Conservation (phyloP, 2,329 filamentous ascomycete genomes). For the Karstenula rhodostoma region DNA sequence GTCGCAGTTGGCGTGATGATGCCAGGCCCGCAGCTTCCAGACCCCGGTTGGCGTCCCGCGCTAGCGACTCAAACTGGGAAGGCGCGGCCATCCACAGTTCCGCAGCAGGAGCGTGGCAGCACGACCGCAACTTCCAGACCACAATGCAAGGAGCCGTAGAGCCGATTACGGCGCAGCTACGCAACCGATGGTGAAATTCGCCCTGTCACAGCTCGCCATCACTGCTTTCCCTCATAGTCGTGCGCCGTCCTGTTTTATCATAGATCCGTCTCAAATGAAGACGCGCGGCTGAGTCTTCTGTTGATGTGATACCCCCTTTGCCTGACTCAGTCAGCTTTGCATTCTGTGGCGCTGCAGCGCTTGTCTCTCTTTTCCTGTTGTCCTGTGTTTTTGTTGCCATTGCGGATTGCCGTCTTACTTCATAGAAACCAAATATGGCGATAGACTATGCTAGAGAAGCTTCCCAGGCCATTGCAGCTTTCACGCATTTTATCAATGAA, state of each 20-base stretch:
- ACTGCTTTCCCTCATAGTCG: slow-evolving; percentile 7
- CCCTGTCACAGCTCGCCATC: slow-evolving; percentile 9
- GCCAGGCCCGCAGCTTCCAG: background rate
- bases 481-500: slow-evolving; percentile 45
- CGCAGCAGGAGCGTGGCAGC: slow-evolving; percentile 10
- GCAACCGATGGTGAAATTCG: slow-evolving; percentile 21
- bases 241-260: background rate
- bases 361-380: background rate
- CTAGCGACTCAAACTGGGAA: background rate
- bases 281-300: slow-evolving; percentile 8
- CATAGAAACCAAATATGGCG: slow-evolving; percentile 25
- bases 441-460: slow-evolving; percentile 15
- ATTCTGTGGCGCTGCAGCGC: slow-evolving; percentile 15
- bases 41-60: background rate
- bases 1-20: background rate
- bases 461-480: slow-evolving; percentile 33
- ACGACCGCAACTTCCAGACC: slow-evolving; percentile 12
- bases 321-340: slow-evolving; percentile 17
- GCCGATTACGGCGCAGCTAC: slow-evolving; percentile 28
- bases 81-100: background rate
- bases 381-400: background rate
- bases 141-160: slow-evolving; percentile 18
- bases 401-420: background rate
- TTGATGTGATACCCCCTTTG: slow-evolving; percentile 17
- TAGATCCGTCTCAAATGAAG: background rate